phyloP scores from a whole-genome alignment of 2,329 filamentous ascomycete species.

The Fonsecaea pugnacius region DNA sequence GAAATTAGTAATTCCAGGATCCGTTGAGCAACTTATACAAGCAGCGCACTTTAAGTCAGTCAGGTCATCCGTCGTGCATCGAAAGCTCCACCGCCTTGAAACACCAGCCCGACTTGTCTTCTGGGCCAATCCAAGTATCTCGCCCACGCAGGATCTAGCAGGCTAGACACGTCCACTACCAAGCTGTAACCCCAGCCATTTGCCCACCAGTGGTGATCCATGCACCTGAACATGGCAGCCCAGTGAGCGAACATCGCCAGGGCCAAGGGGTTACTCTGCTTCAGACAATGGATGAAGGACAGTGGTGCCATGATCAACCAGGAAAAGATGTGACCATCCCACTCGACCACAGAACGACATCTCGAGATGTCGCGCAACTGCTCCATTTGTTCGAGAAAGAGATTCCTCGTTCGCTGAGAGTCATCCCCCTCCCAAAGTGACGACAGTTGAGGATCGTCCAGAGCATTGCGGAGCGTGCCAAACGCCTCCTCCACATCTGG shows the following conservation, averaged over 20 bases:
- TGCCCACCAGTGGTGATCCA: slow-evolving; percentile 39
- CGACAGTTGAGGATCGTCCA: slow-evolving; percentile 24
- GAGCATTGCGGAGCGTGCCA: slow-evolving; percentile 24
- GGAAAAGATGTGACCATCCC: slow-evolving; percentile 38
- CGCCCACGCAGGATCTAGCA: slow-evolving; percentile 34
- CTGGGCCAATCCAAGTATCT: slow-evolving; percentile 34
- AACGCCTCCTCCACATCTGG: slow-evolving; percentile 34
- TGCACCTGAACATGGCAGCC: slow-evolving; percentile 36
- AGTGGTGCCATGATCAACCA: slow-evolving; percentile 34
- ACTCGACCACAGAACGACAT: slow-evolving; percentile 36
- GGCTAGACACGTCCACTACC: slow-evolving; percentile 34
- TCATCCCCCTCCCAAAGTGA: slow-evolving; percentile 20
- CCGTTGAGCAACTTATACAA: neutral
- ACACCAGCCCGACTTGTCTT: slow-evolving; percentile 34
- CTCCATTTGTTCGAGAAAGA: slow-evolving; percentile 31
- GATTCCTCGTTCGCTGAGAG: slow-evolving; percentile 12
- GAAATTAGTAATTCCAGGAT: slow-evolving; percentile 12
- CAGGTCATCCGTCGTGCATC: slow-evolving; percentile 22
- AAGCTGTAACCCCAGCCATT: slow-evolving; percentile 37
- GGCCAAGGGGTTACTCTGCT: slow-evolving; percentile 33
- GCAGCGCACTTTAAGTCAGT: neutral
- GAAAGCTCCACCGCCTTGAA: slow-evolving; percentile 22
- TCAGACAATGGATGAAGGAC: slow-evolving; percentile 34
- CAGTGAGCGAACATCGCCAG: slow-evolving; percentile 37
- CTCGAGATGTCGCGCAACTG: slow-evolving; percentile 31